Evolutionary conservation across 2,329 filamentous ascomycete species (phyloP).

Genomic region (Colletotrichum abscissum): DNA sequence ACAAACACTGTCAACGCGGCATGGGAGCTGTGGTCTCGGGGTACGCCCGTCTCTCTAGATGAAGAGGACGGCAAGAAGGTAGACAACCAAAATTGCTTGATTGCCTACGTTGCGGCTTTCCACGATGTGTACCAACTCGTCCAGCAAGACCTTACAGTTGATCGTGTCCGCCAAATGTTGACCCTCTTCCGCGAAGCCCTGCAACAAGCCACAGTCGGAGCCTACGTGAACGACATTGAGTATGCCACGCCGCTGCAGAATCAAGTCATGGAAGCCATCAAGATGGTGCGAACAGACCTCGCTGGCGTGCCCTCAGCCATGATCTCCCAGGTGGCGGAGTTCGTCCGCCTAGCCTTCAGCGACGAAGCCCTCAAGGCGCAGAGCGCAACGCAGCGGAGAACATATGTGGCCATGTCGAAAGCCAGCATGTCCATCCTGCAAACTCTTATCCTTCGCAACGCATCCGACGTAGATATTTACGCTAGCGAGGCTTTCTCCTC

Average conservation of each 20-base stretch:
- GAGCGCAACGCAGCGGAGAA: conserved; percentile 66
- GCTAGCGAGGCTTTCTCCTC: conserved; percentile 72
- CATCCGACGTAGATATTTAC: conserved; percentile 75
- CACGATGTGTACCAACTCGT: conserved; percentile 83
- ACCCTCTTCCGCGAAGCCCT: conserved; percentile 77
- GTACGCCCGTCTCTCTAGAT: conserved; percentile 64
- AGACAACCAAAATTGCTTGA: conserved; percentile 84
- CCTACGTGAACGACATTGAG: conserved; percentile 79
- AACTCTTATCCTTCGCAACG: conserved; percentile 68
- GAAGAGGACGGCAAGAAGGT: conserved; percentile 49
- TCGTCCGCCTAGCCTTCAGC: conserved; percentile 77
- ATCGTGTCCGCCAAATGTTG: conserved; percentile 76
- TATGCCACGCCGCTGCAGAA: conserved; percentile 78
- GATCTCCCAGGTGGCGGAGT: conserved; percentile 75
- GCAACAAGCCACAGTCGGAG: conserved; percentile 73
- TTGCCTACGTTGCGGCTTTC: conserved; percentile 84
- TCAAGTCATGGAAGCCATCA: conserved; percentile 75
- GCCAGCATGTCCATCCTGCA: conserved; percentile 79
- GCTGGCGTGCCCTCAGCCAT: conserved; percentile 75
- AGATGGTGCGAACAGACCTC: conserved; percentile 74
- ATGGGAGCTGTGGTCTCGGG: conserved; percentile 78
- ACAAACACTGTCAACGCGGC: conserved; percentile 67
- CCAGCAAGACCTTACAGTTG: conserved; percentile 69
- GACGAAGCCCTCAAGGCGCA: conserved; percentile 45
- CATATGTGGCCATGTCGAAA: conserved; percentile 91